Evolutionary conservation across 495 filamentous ascomycete species (phyloP).

Genomic region (Xylaria venustula): DNA sequence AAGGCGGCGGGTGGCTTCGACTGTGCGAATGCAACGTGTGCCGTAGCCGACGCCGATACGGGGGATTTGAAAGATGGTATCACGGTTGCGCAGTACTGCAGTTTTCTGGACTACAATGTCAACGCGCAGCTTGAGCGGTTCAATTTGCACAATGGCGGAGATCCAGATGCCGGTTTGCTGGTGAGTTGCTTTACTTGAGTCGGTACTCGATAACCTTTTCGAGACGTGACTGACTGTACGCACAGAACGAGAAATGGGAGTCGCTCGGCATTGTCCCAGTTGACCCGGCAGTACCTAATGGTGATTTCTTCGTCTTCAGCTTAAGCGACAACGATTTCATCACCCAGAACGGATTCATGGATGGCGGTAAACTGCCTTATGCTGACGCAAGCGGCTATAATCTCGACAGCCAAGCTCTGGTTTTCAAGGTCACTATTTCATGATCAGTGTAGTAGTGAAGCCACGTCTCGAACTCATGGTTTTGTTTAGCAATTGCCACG

Average conservation of each 20-base stretch:
- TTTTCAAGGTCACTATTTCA: constrained; percentile 60
- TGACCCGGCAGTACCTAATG: constrained; percentile 39
- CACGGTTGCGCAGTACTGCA: constrained; percentile 63
- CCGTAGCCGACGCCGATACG: constrained; percentile 22
- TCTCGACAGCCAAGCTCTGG: constrained; percentile 68
- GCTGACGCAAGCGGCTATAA: constrained; percentile 61
- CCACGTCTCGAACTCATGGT: no score
- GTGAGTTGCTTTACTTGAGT: constrained; percentile 16
- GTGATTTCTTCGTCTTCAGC: constrained; percentile 69
- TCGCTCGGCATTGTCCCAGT: constrained; percentile 64
- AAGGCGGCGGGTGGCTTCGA: constrained; percentile 54
- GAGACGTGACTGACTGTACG: neutral
- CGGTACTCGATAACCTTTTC: no score
- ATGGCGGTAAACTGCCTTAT: constrained; percentile 61
- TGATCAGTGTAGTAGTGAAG: neutral
- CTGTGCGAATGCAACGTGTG: constrained; percentile 26
- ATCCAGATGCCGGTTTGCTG: constrained; percentile 22
- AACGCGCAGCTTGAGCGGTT: constrained; percentile 67
- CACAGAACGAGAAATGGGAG: constrained; percentile 80
- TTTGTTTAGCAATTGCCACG: no score
- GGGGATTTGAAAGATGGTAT: constrained; percentile 59
- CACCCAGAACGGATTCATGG: constrained; percentile 69
- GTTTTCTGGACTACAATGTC: constrained; percentile 72
- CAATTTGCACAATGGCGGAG: constrained; percentile 63
- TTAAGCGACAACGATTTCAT: constrained; percentile 80